Evolutionary conservation across 352 stramenopile species (phyloP), one percentile per base, ranked within the genome.

Genomic region (Phytophthora tubulina): DNA sequence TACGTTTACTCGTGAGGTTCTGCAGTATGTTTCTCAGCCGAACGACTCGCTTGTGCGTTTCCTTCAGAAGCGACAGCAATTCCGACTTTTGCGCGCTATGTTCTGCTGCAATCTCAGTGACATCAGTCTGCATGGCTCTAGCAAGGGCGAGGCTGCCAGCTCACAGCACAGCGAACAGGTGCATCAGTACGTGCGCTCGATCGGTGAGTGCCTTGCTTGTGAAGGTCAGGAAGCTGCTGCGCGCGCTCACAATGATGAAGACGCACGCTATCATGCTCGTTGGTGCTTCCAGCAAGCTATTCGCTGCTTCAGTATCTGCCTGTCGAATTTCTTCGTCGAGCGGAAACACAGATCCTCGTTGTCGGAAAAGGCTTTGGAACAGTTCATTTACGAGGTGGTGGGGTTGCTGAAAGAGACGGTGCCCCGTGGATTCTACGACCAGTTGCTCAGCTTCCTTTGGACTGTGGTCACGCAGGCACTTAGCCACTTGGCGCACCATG

Each of bases 241-340:
- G 8, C 71, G 57, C n/a, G 51, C 60, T 48, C 50, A 78, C 5
- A 51, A 83, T 32, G 70, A 86, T 48, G 70, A 79, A 54, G 55
- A 67, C 36, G 68, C 68, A 21, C 72, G 63, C 6, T 41, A 61
- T 6, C 76, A 88, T 31, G 79, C 84, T 14, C 73, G 68, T 9
- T 91, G 84, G 73, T 93, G 83, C 52, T 91, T 91, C 70, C 79
- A 90, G 51, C 87, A 94, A 59, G 73, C 87, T 10, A 85, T 88
- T 32, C 84, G 84, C 14, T 93, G 85, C 55, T 94, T 93, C 66
- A 85, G 76, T 41, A 89, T 91, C 32, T 90, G 86, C 48, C 62
- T 92, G 4, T 92, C 84, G 1, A 80, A 82, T 10, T 89, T 89
- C 54, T 73, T 88, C 39, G 61, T 67, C 4, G 79, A 91, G 32